Conservation (phyloP, 73 alveolate species). For the Effrenium voratum region DNA sequence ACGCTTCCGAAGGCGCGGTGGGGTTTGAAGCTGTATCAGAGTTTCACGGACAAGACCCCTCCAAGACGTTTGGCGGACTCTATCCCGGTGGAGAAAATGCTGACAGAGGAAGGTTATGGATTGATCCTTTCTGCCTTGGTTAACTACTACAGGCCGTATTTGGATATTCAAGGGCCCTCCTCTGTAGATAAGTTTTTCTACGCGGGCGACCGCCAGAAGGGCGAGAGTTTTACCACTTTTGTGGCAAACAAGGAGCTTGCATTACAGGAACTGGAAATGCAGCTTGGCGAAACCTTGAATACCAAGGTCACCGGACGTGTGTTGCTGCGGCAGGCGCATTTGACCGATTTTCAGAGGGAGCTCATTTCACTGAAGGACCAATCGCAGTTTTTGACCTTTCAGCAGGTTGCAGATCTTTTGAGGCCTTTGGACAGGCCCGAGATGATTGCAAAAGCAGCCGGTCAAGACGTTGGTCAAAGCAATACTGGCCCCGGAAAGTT, state of each 20-base stretch:
- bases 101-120: not conserved
- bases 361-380: not conserved
- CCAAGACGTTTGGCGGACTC: not conserved
- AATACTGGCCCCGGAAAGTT: too few species aligned
- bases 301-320: not conserved
- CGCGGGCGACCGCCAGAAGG: not conserved
- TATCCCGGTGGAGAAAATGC: not conserved
- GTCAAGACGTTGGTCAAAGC: not conserved
- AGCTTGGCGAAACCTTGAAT: not conserved
- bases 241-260: not conserved
- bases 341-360: not conserved
- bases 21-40: not conserved
- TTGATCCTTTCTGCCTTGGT: not conserved
- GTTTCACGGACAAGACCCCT: not conserved
- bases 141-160: not conserved
- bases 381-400: not conserved
- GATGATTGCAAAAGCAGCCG: not conserved
- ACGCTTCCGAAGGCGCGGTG: not conserved
- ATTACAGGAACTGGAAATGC: not conserved
- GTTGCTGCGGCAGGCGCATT: not conserved
- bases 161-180: not conserved
- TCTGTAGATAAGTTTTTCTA: not conserved
- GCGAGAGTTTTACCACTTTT: not conserved
- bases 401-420: not conserved
- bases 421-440: not conserved